Evolutionary conservation across 2,329 filamentous ascomycete species (phyloP).

Genomic region (Cordyceps tenuipes): DNA sequence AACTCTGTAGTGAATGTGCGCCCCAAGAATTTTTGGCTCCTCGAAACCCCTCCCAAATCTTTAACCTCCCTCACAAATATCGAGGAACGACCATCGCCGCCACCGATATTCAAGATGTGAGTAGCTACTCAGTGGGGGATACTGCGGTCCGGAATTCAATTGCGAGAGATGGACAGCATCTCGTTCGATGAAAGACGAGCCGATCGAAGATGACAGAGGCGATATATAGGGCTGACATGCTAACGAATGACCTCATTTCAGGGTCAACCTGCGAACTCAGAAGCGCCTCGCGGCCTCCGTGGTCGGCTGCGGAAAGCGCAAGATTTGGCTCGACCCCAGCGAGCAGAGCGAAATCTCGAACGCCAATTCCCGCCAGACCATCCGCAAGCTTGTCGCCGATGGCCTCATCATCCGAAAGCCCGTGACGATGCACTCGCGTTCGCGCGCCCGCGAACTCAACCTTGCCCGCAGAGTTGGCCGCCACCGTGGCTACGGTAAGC

Average conservation of each 20-base stretch:
- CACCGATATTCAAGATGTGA: conserved; percentile 39
- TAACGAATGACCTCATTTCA: conserved; percentile 36
- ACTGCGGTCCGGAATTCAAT: not conserved
- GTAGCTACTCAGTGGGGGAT: conserved; percentile 18
- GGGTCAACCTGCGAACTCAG: conserved; percentile 99
- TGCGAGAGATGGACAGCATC: not conserved
- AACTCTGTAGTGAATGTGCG: conserved; percentile 29
- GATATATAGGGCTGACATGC: conserved; percentile 13
- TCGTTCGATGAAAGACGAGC: conserved; percentile 11
- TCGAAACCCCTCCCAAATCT: conserved; percentile 30
- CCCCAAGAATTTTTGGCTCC: conserved; percentile 32
- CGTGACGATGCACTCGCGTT: conserved; percentile 98
- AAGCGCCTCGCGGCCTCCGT: conserved; percentile 99
- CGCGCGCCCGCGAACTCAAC: conserved; percentile 90
- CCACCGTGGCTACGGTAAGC: conserved; percentile 99
- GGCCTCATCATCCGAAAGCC: conserved; percentile 99
- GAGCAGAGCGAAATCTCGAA: conserved; percentile 99
- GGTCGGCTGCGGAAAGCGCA: conserved; percentile 98
- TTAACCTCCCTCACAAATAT: conserved; percentile 28
- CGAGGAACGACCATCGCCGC: conserved; percentile 34
- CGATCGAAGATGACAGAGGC: not conserved
- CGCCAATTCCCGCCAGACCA: conserved; percentile 99
- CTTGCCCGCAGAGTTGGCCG: conserved; percentile 89
- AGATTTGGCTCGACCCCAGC: conserved; percentile 99
- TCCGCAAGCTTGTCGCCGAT: conserved; percentile 99